These are phyloP conservation scores for Serendipita sp. DNA, from an alignment of 768 basidiomycete species.

Conservation along the genomic window DNA sequence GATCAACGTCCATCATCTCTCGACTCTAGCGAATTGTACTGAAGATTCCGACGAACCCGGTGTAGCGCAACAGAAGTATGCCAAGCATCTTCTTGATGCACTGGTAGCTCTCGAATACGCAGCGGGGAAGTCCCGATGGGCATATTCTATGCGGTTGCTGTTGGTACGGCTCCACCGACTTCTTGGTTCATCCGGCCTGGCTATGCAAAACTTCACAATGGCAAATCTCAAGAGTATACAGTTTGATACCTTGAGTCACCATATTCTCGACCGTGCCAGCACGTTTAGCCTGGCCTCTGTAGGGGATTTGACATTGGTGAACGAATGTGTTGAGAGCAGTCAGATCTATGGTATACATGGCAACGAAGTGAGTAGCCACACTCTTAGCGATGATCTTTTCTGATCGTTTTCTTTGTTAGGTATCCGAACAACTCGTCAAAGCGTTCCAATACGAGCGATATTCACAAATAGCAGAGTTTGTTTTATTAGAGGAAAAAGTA, in stretches of 20 bases:
- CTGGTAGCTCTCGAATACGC: slow-evolving; percentile 56
- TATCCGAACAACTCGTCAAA: slow-evolving; percentile 62
- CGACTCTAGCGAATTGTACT: not conserved
- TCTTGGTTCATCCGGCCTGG: slow-evolving; percentile 60
- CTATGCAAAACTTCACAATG: slow-evolving; percentile 62
- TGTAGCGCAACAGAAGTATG: slow-evolving; percentile 28
- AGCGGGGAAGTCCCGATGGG: slow-evolving; percentile 53
- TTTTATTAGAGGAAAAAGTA: slow-evolving; percentile 60
- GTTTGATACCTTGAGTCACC: slow-evolving; percentile 76
- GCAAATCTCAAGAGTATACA: slow-evolving; percentile 76
- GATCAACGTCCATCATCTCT: slow-evolving; percentile 26
- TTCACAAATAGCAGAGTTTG: slow-evolving; percentile 75
- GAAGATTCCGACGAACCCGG: not conserved
- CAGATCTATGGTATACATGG: slow-evolving; percentile 70
- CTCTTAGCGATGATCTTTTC: slow-evolving; percentile 1
- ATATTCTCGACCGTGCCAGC: slow-evolving; percentile 57
- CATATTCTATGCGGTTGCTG: slow-evolving; percentile 61
- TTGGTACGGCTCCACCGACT: slow-evolving; percentile 71
- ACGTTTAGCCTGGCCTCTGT: slow-evolving; percentile 63
- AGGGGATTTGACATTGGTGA: slow-evolving; percentile 59
- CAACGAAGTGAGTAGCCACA: slow-evolving; percentile 41
- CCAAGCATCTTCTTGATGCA: slow-evolving; percentile 44
- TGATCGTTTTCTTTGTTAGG: slow-evolving; percentile 25
- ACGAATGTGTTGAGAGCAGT: slow-evolving; percentile 64
- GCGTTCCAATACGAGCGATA: slow-evolving; percentile 72